phyloP scores from a whole-genome alignment of 768 basidiomycete genomes.

The Pisolithus orientalis region DNA sequence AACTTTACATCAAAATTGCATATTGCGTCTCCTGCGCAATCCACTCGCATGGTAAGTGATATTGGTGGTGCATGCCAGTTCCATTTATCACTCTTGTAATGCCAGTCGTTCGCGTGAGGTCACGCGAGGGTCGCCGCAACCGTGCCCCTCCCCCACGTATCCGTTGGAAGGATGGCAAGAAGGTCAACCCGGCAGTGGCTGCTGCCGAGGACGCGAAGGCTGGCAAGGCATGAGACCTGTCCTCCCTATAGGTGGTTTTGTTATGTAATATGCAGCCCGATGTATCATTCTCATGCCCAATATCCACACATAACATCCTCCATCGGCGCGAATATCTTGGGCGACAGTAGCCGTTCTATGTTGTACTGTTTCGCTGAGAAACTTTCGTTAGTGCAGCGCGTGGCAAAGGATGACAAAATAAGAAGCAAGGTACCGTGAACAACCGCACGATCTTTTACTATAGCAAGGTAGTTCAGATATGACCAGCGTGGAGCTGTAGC shows the following conservation, averaged over 20 bases:
- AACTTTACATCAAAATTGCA: conserved; percentile 96
- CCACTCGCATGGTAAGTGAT: conserved; percentile 86
- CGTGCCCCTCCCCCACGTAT: conserved; percentile 94
- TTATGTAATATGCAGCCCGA: neutral
- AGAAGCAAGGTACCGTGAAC: too few relatives aligned
- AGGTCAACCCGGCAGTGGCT: conserved; percentile 92
- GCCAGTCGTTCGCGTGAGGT: conserved; percentile 95
- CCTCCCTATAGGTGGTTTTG: neutral
- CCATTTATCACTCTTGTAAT: neutral
- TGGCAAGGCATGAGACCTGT: conserved; percentile 41
- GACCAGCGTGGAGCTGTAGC: too few relatives aligned
- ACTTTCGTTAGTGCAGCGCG: too few relatives aligned
- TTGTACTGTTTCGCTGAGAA: too few relatives aligned
- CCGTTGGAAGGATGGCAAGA: conserved; percentile 94
- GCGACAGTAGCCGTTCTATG: neutral
- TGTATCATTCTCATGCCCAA: neutral
- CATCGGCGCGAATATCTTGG: neutral
- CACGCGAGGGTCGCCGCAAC: conserved; percentile 92
- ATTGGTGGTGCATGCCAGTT: neutral
- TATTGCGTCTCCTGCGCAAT: conserved; percentile 99
- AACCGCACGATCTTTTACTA: too few relatives aligned
- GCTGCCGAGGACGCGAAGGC: conserved; percentile 88
- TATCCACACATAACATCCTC: neutral
- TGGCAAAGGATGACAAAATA: too few relatives aligned
- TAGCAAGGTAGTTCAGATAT: too few relatives aligned